Evolutionary conservation across 75 land plant species (phyloP), one percentile per base, ranked within the genome.

Genomic region (Cryptomeria japonica): DNA sequence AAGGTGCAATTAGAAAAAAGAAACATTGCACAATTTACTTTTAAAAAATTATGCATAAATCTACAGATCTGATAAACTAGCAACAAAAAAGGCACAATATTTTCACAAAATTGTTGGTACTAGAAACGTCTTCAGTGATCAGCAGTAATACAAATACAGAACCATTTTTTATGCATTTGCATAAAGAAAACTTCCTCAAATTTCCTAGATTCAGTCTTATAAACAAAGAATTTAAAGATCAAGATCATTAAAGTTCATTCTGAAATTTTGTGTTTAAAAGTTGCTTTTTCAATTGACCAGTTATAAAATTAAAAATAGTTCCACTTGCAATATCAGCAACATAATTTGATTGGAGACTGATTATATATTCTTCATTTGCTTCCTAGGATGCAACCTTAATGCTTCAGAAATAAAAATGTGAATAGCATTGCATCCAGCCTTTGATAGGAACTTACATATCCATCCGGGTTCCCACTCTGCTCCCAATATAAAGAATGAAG

Each of bases 401-500:
- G 3, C 51, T 22, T 5, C n/a, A 1, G 34, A 46, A 82, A 46
- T 31, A 82, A 82, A 82, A 82, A 46, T 18, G 47, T n/a, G 83
- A 46, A 44, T 28, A 82, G 31, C 51, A 44, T 28, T 75, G 32
- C 53, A 46, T 75, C 49, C 34, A 46, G 28, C n/a, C 84, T 82
- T n/a, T 9, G 8, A 12, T n/a, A 22, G 61, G 31, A 38, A 82
- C 91, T 89, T 89, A 87, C 92, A 87, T 91, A 83, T 41, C 93
- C 93, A 77, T 91, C 53, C 5, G 92, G 87, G 76, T 92, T 92
- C 14, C 92, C 93, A 78, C 92, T 88, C 73, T 90, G 89, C 83
- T 92, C 93, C 93, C 93, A 92, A 73, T 92, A 92, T 61, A 92
- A 61, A 46, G 90, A 86, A 82, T 92, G 93, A 76, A 87, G 84